Conservation (phyloP, 768 basidiomycete species). For the Mycena latifolia region DNA sequence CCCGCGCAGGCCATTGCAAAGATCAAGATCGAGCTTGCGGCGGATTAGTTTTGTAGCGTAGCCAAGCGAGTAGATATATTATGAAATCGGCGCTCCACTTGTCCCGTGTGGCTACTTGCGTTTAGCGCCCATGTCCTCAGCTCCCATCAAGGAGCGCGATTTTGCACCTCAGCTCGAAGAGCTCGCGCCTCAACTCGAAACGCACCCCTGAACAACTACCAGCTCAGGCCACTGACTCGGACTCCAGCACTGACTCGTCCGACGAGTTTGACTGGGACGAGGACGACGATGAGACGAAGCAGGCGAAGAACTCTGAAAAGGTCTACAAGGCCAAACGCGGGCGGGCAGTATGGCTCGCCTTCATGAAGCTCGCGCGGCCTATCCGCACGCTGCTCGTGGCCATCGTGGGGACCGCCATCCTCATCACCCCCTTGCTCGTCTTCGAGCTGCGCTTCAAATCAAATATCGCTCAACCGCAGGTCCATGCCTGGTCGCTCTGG, state of each 20-base stretch:
- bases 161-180: conserved; percentile 38
- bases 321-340: conserved; percentile 69
- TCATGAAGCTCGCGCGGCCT: conserved; percentile 74
- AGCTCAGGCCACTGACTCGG: conserved; percentile 28
- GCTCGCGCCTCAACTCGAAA: too few species aligned
- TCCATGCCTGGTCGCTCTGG: conserved; percentile 77
- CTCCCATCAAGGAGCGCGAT: conserved; percentile 39
- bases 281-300: conserved; percentile 57
- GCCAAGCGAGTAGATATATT: background rate
- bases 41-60: conserved; percentile 60
- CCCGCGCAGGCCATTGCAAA: conserved; percentile 92
- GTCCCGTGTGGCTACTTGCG: background rate
- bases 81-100: background rate
- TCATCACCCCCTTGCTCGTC: conserved; percentile 79
- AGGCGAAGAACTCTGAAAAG: conserved; percentile 39
- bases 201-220: conserved; percentile 29
- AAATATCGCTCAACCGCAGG: conserved; percentile 63
- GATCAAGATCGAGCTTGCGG: conserved; percentile 92
- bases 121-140: conserved; percentile 21
- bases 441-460: conserved; percentile 71
- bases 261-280: conserved; percentile 85
- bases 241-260: conserved; percentile 45
- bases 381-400: conserved; percentile 71
- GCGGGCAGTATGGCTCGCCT: conserved; percentile 70
- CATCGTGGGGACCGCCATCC: conserved; percentile 68